Conservation (phyloP, 2,329 filamentous ascomycete genomes). For the Apiospora hydei region DNA sequence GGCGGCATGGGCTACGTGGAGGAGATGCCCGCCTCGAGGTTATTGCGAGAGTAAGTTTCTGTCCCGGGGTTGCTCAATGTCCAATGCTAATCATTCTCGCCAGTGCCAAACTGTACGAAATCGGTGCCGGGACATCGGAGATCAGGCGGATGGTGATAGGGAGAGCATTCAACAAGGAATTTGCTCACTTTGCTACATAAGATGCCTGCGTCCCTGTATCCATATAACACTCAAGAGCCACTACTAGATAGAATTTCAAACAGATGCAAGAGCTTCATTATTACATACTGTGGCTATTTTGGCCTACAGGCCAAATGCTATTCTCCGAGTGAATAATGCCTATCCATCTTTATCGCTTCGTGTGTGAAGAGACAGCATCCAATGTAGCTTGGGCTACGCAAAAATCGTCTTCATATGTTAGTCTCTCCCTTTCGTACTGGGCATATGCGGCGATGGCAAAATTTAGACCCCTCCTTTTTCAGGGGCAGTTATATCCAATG, state of each 20-base stretch:
- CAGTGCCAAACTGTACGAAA: conserved; percentile 84
- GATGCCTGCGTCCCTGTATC: not conserved
- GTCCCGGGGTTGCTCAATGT: not conserved
- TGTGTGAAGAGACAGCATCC: too few relatives aligned
- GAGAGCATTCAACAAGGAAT: conserved; percentile 89
- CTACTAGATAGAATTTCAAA: not conserved
- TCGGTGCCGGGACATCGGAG: conserved; percentile 95
- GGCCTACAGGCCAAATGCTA: not conserved
- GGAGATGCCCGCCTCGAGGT: conserved; percentile 87
- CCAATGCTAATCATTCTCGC: conserved; percentile 36
- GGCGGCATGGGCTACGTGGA: conserved; percentile 97
- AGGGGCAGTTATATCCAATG: not conserved
- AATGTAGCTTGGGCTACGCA: too few relatives aligned
- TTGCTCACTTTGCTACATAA: conserved; percentile 49
- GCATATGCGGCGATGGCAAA: not conserved
- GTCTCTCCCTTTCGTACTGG: not conserved
- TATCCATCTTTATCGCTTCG: not conserved
- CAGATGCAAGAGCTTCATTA: not conserved
- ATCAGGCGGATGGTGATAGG: conserved; percentile 95
- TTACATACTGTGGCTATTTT: not conserved
- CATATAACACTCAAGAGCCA: not conserved
- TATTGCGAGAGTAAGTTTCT: conserved; percentile 73
- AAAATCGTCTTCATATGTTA: too few relatives aligned
- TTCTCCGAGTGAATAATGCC: not conserved
- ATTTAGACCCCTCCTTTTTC: not conserved